These are phyloP conservation scores for Pugionium cornutum DNA, from an alignment of 345 rosid species.

Conservation along the genomic window DNA sequence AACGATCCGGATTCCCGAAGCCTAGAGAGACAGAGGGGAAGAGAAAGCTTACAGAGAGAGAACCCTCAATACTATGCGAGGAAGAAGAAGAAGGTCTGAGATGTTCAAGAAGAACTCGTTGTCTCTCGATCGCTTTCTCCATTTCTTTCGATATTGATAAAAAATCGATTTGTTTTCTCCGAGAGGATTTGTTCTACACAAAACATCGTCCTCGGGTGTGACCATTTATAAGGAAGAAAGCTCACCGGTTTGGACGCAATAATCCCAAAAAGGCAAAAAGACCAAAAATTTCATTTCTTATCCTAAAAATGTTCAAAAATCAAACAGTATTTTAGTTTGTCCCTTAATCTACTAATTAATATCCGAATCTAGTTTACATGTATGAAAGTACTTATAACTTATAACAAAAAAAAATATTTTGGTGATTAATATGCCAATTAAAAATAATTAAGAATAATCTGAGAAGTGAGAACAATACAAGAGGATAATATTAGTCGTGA, in stretches of 20 bases:
- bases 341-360: too few relatives aligned
- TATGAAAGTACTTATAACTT: background rate
- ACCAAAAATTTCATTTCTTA: conserved; percentile 5
- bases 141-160: conserved; percentile 27
- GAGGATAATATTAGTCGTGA: conserved; percentile 38
- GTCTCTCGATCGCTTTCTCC: conserved; percentile 93
- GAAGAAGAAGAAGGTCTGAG: conserved; percentile 68
- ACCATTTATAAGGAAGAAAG: conserved; percentile 27
- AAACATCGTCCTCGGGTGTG: conserved; percentile 3
- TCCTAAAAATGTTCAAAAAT: conserved; percentile 3
- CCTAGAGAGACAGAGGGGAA: conserved; percentile 13
- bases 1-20: conserved; percentile 1
- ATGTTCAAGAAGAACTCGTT: conserved; percentile 80
- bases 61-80: conserved; percentile 47
- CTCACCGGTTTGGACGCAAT: conserved; percentile 21
- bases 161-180: conserved; percentile 8
- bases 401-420: background rate
- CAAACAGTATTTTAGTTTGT: background rate
- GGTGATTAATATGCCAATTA: background rate
- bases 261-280: conserved; percentile 19
- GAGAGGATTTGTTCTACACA: conserved; percentile 27
- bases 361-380: too few relatives aligned
- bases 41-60: conserved; percentile 64
- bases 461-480: background rate
- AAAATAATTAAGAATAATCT: background rate